Evolutionary conservation across 805 yeast species (phyloP), one percentile per base, ranked within the genome.

Genomic region (Candida broadrunensis): DNA sequence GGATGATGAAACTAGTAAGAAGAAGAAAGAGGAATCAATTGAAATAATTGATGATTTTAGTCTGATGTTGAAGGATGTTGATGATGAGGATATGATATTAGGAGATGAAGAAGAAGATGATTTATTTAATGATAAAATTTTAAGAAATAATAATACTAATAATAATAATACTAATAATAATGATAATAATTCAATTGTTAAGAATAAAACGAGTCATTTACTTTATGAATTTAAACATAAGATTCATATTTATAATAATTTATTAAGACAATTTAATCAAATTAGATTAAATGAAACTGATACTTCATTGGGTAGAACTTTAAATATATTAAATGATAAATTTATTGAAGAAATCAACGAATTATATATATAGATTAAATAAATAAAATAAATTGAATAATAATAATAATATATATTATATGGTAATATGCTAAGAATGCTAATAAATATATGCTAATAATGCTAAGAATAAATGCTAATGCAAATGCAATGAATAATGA

Each of bases 61-160:
- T 5, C 13, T 13, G 18, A 15, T 29, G 32, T n/a, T 36, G 23
- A 23, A 29, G 11, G 20, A 30, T 33, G 45, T 40, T 1, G 25
- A 26, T 16, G 48, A 46, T 12, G 50, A 44, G 11, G 49, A 48
- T 37, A 27, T 25, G 19, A 30, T 41, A 19, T 37, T 44, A 38
- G 44, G 41, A 11, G 44, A 30, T 21, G 41, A 42, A 21, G 41
- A 42, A 21, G 52, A 47, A 19, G 56, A 54, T 27, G 58, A 45
- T 25, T 36, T 54, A 17, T 47, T 45, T 30, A 38, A 33, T 36
- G 52, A 48, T 41, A 38, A 43, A 14, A 26, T 14, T 13, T 14
- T 23, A 14, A 21, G 12, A 23, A 16, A 14, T 20, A 19, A 14
- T 35, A 24, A 14, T 12, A 33, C 9, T 14, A 18, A 18, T 8